These are phyloP conservation scores for Curvularia sp. DNA, from an alignment of 2,329 filamentous ascomycete genomes.

Conservation along the genomic window DNA sequence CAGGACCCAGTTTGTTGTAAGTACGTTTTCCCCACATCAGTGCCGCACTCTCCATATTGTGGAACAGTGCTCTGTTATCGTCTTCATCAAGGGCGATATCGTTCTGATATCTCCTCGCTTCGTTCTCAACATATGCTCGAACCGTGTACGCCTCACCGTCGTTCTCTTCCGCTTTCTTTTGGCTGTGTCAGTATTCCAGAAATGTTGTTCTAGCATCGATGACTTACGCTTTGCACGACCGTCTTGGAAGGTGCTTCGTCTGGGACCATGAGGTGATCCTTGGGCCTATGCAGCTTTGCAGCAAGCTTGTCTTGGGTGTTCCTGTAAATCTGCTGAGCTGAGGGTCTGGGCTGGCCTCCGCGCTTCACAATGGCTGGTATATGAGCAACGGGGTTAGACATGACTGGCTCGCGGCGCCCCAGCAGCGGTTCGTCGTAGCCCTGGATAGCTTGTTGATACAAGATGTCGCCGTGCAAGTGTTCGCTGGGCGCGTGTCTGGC, in stretches of 20 bases:
- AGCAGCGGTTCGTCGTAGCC: constrained; percentile 28
- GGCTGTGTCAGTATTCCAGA: neutral
- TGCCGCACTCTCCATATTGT: constrained; percentile 18
- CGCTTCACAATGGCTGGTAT: constrained; percentile 20
- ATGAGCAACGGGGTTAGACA: constrained; percentile 15
- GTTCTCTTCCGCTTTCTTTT: neutral
- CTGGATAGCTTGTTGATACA: constrained; percentile 10
- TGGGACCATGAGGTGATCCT: neutral
- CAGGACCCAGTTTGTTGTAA: constrained; percentile 9
- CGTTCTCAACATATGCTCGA: constrained; percentile 13
- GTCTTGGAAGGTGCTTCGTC: neutral
- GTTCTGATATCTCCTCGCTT: constrained; percentile 9
- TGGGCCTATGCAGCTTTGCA: neutral
- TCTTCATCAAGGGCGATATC: constrained; percentile 18
- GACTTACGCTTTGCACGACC: constrained; percentile 8
- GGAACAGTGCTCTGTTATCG: constrained; percentile 20
- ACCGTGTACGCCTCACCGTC: constrained; percentile 15
- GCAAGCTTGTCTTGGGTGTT: constrained; percentile 10
- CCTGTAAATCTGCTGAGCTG: constrained; percentile 5
- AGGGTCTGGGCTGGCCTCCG: constrained; percentile 10
- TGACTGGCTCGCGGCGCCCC: constrained; percentile 15
- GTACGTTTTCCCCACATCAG: constrained; percentile 22
- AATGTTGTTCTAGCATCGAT: neutral
- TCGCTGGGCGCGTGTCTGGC: neutral
- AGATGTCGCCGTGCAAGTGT: neutral